Base-by-base conservation (phyloP, 306 rosid species). In the Quercus wislizeni region DNA sequence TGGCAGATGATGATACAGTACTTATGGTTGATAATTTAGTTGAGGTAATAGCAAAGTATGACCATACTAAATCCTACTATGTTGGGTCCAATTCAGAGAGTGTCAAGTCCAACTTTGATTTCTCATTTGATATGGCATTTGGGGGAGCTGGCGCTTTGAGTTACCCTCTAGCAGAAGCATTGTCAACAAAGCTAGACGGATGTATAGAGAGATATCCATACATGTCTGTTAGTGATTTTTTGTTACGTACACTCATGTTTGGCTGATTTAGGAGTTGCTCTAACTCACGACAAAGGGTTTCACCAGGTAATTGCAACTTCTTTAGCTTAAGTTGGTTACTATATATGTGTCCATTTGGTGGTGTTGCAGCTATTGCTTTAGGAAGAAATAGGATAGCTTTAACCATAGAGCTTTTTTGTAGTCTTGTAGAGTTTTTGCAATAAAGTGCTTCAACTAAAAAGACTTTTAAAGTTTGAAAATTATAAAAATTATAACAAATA, bases 91-190 rank as follows among this genome's bases (percentile, higher is more conserved):
- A 41, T 27, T 74, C 76, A 1, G 75, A 58, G 5, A 9, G 33
- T 21, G 17, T 56, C 3, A 78, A 33, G 33, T 85, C 86, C 0
- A 85, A 85, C 58, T 73, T 18, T 5, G 88, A 76, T 17, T 78
- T 82, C 59, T 73, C 87, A 0, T 84, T 82, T 61, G 82, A 80
- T 2, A 89, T 89, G 92, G 92, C 86, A 0, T 86, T 71, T 69
- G 89, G 92, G 13, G 92, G 92, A 20, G 92, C 79, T 0, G 87
- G 89, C 80, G 92, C 90, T 63, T 57, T 89, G 86, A 89, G 90
- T 54, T 84, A 84, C 52, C 86, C 88, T 9, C 73, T 89, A 5
- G 81, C 54, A 33, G 78, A 79, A 4, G 52, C 77, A 27, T 9
- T 86, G 18, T 70, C 77, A 5, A 27, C 73, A 1, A 78, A 58